A percentile compares a stretch with the other conserved stretches of the same genome.
phyloP scores from a whole-genome alignment of 1,139 yeast genomes.

The Entelexis sorbosivorans region DNA sequence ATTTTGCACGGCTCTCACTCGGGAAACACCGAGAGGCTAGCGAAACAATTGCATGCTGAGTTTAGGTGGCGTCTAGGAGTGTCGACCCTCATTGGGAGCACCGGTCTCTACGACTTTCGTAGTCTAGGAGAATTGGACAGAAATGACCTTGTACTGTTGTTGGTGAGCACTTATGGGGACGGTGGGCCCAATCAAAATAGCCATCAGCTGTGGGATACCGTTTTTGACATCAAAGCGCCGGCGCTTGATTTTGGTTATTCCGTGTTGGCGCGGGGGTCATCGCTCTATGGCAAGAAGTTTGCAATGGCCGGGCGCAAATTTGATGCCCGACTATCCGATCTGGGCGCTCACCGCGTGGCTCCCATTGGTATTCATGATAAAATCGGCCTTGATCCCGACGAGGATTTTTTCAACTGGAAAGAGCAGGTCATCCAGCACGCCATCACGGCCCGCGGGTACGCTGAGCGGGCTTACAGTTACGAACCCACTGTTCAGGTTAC shows the following conservation, averaged over 20 bases:
- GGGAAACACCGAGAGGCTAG: conserved; percentile 18
- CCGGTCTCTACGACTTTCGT: conserved; percentile 7
- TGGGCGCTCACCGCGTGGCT: conserved; percentile 19
- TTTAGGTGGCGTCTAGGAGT: conserved; percentile 21
- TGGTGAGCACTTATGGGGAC: conserved; percentile 20
- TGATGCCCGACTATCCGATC: conserved; percentile 11
- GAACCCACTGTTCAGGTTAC: conserved; percentile 6
- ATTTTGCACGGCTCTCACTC: conserved; percentile 22
- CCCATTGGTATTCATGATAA: conserved; percentile 20
- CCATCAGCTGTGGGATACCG: conserved; percentile 10
- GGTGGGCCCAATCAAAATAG: conserved; percentile 22
- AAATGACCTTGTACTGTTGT: conserved; percentile 9
- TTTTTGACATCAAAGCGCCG: not conserved
- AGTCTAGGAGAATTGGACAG: conserved; percentile 3
- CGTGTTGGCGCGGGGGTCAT: conserved; percentile 21
- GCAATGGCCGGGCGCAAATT: conserved; percentile 19
- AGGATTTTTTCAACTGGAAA: conserved; percentile 22
- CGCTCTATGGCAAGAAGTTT: conserved; percentile 19
- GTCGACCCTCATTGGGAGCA: conserved; percentile 1
- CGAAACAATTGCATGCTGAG: conserved; percentile 18
- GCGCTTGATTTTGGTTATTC: conserved; percentile 8
- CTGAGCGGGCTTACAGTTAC: conserved; percentile 18
- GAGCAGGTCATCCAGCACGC: conserved; percentile 15
- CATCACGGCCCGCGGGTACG: not conserved
- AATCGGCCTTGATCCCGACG: conserved; percentile 14